phyloP scores from a whole-genome alignment of 2,329 filamentous ascomycete species.

The Fusarium xyrophilum region DNA sequence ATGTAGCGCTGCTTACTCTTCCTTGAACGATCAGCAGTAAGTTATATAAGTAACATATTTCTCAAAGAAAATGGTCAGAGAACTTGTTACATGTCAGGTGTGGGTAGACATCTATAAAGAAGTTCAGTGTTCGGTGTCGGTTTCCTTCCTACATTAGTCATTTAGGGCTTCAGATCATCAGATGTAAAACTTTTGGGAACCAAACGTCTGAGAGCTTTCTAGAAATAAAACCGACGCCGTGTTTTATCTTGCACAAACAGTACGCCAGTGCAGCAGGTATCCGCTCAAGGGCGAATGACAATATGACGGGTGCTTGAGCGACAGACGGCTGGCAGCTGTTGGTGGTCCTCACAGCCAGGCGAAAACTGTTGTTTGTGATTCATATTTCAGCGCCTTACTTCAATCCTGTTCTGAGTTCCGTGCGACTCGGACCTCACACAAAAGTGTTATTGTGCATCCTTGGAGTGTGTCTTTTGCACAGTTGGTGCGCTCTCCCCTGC shows the following conservation, averaged over 20 bases:
- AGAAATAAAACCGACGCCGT: neutral
- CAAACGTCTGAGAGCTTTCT: neutral
- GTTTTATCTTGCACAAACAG: conserved; percentile 1
- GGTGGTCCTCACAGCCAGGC: conserved; percentile 1
- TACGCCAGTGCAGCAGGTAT: conserved; percentile 19
- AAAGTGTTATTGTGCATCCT: conserved; percentile 27
- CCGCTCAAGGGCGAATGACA: conserved; percentile 26
- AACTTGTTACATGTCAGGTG: neutral
- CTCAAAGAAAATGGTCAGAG: neutral
- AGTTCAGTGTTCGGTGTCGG: neutral
- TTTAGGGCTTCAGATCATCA: neutral
- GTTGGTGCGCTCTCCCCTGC: conserved; percentile 21
- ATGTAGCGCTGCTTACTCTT: neutral
- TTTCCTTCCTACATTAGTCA: neutral
- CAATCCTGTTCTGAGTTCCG: conserved; percentile 15
- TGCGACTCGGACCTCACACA: conserved; percentile 25
- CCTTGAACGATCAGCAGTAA: neutral
- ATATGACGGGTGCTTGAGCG: conserved; percentile 3
- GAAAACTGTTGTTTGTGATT: conserved; percentile 15
- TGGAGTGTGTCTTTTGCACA: conserved; percentile 13
- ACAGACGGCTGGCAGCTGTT: conserved; percentile 37
- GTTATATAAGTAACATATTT: neutral
- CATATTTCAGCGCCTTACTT: conserved; percentile 11
- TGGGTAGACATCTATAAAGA: neutral
- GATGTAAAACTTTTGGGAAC: neutral